Evolutionary conservation across 2,329 filamentous ascomycete genomes (phyloP).

Genomic region (Delphinella strobiligena): DNA sequence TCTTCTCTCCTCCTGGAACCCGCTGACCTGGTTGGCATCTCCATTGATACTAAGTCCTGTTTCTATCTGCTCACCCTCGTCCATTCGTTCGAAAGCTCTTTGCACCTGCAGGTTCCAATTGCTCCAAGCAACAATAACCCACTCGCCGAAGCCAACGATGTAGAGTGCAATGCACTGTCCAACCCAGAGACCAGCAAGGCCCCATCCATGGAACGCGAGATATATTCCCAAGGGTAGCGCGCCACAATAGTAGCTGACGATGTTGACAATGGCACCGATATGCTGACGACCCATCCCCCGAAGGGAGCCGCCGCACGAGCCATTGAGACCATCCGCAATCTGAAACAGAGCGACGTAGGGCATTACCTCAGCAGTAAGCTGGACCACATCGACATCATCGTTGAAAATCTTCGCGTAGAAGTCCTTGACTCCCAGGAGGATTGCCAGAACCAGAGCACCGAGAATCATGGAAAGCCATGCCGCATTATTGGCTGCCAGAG

Average conservation of each 20-base stretch:
- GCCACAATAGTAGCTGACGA: constrained; percentile 72
- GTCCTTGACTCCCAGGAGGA: constrained; percentile 59
- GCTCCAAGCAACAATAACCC: constrained; percentile 65
- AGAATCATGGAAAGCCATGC: constrained; percentile 60
- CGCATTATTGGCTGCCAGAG: constrained; percentile 61
- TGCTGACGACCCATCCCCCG: constrained; percentile 80
- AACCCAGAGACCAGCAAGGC: constrained; percentile 67
- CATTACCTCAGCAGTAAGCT: constrained; percentile 63
- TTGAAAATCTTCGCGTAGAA: constrained; percentile 73
- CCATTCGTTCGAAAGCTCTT: constrained; percentile 60
- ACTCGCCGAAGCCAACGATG: constrained; percentile 65
- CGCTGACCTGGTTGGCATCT: constrained; percentile 14
- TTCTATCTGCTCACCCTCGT: constrained; percentile 36
- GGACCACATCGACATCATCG: constrained; percentile 58
- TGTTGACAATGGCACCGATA: constrained; percentile 70
- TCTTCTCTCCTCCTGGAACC: constrained; percentile 8
- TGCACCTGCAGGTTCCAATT: constrained; percentile 65
- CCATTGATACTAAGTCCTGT: constrained; percentile 17
- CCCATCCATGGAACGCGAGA: constrained; percentile 79
- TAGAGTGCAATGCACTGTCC: constrained; percentile 52
- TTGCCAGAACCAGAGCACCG: constrained; percentile 52
- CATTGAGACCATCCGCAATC: constrained; percentile 78
- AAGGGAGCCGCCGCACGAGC: constrained; percentile 68
- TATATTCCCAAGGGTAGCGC: constrained; percentile 73
- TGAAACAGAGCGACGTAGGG: constrained; percentile 83